Evolutionary conservation across 2,329 filamentous ascomycete species (phyloP), one percentile per base, ranked within the genome.

Genomic region (Ascochyta fabae): DNA sequence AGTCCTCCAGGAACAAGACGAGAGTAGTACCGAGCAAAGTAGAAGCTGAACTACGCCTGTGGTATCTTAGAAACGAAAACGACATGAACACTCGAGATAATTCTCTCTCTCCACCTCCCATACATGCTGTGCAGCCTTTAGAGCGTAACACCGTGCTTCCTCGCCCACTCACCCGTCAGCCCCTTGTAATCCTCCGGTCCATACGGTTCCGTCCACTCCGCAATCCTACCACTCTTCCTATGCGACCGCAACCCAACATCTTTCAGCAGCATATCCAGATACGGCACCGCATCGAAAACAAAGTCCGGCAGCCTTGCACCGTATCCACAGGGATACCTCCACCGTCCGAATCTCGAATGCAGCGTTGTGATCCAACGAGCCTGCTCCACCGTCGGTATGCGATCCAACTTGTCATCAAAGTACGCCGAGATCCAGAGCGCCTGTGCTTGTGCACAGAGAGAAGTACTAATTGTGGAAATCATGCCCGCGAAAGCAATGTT

Each of bases 241-340:
- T 49, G 49, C 33, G 16, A 46, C 45, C 48, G 22, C 40, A 58
- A 13, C 12, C 54, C 54, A 8, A 58, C 41, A 19, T 58, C 56
- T 31, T 44, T 47, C n/a, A 58, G 29, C 72, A 53, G 64, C 69
- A 90, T 69, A 72, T 93, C 90, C 16, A 91, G 70, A 67, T 92
- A 95, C 4, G 89, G 89, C 49, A 94, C 71, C 0, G 83, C 83
- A 71, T 95, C 91, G 67, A 94, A 93, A 16, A 90, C 86, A 61
- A 92, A 87, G 70, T 91, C 89, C 0, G 87, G 87, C 54, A 83
- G 80, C 67, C 79, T 81, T 35, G 78, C 79, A 1, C 88, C 88
- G 66, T 85, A 87, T 0, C 88, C 89, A 3, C 78, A 81, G 1
- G 88, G 85, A 64, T 89, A 90, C 41, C 54, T 53, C 54, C 54